These are phyloP conservation scores for Trametes sanguinea DNA, from an alignment of 768 basidiomycete genomes.

Conservation along the genomic window DNA sequence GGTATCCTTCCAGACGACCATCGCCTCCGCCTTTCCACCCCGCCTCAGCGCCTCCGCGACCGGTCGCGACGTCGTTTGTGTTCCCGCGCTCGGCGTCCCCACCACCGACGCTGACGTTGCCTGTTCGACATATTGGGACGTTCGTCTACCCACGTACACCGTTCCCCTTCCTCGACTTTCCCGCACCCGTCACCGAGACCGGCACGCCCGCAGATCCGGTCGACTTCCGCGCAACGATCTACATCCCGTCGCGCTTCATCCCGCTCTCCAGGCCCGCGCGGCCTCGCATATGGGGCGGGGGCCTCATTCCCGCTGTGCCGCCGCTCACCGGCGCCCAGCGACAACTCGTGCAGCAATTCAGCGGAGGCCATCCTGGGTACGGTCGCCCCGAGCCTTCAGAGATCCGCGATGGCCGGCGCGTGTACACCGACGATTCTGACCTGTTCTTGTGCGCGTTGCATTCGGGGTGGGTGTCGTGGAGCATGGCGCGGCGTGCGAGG, in stretches of 20 bases:
- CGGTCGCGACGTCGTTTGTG: conserved; percentile 3
- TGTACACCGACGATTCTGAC: conserved; percentile 82
- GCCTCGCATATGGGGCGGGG: conserved; percentile 74
- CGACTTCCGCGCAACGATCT: conserved; percentile 45
- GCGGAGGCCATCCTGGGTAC: conserved; percentile 19
- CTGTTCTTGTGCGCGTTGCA: conserved; percentile 70
- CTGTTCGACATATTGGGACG: conserved; percentile 48
- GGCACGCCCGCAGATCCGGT: conserved; percentile 24
- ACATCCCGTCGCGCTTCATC: conserved; percentile 61
- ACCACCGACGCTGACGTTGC: conserved; percentile 20
- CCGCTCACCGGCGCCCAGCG: conserved; percentile 28
- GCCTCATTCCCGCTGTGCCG: conserved; percentile 45
- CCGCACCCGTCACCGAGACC: conserved; percentile 14
- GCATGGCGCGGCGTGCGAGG: conserved; percentile 40
- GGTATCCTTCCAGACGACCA: conserved; percentile 19
- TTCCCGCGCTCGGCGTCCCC: conserved; percentile 23
- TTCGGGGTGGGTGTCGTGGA: conserved; percentile 54
- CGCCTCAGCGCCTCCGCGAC: conserved; percentile 8
- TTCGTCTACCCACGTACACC: conserved; percentile 60
- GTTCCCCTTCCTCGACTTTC: conserved; percentile 49
- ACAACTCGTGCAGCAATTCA: conserved; percentile 22
- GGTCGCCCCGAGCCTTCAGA: conserved; percentile 28
- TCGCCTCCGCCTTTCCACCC: conserved; percentile 18
- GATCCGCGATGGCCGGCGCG: conserved; percentile 43
- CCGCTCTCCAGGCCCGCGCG: conserved; percentile 54